Evolutionary conservation across 225 moss, liverwort and hornwort species (phyloP).

Genomic region (Polytrichum formosum): DNA sequence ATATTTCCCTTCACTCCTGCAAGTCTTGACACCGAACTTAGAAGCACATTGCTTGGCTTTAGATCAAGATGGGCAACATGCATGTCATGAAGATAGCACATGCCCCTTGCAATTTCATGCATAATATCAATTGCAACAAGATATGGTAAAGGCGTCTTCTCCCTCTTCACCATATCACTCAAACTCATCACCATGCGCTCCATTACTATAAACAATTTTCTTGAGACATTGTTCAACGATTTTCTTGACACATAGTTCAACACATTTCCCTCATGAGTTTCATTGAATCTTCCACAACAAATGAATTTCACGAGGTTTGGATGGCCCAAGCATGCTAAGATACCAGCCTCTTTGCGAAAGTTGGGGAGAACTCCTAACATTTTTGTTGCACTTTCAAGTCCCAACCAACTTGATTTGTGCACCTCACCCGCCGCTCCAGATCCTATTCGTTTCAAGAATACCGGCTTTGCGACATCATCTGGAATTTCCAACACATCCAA

Average conservation of each 20-base stretch:
- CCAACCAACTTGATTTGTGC: conserved; percentile 4
- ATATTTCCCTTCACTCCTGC: background rate
- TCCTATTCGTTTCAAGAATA: too few relatives aligned
- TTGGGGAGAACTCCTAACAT: background rate
- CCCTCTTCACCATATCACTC: background rate
- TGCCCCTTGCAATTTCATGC: conserved; percentile 2
- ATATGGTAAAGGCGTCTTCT: background rate
- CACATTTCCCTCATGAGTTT: background rate
- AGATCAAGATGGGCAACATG: conserved; percentile 4
- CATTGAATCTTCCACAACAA: conserved; percentile 6
- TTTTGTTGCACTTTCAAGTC: conserved; percentile 15
- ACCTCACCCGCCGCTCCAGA: background rate
- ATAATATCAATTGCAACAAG: background rate
- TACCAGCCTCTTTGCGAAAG: conserved; percentile 15
- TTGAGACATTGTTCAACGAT: too few relatives aligned
- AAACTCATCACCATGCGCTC: background rate
- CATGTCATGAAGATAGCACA: conserved; percentile 3
- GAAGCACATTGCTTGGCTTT: conserved; percentile 5
- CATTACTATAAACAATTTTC: background rate
- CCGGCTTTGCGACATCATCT: too few relatives aligned
- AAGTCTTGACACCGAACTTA: background rate
- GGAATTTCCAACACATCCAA: too few relatives aligned
- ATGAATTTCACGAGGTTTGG: conserved; percentile 20
- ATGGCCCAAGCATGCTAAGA: conserved; percentile 14
- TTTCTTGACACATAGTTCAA: too few relatives aligned